A percentile compares a stretch with the other conserved stretches of the same genome.
Conservation (phyloP, 306 rosid genomes). For the Alnus rubra region DNA sequence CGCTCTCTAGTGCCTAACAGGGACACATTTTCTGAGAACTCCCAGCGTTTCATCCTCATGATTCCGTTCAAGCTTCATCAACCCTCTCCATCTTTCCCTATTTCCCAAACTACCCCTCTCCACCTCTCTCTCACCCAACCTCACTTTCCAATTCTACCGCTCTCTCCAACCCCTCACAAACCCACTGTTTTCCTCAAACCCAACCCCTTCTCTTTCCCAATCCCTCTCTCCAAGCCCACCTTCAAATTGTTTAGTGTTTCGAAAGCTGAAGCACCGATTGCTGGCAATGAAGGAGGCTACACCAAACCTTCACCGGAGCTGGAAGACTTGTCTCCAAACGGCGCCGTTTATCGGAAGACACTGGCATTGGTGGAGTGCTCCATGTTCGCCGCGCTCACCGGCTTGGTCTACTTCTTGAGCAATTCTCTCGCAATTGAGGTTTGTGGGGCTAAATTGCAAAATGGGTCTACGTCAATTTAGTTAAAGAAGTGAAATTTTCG, state of each 20-base stretch:
- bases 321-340: slow-evolving; percentile 68
- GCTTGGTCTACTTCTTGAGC: slow-evolving; percentile 93
- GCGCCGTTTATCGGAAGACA: slow-evolving; percentile 69
- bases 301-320: slow-evolving; percentile 32
- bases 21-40: background rate
- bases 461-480: background rate
- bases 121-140: slow-evolving; percentile 29
- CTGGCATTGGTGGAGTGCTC: slow-evolving; percentile 95
- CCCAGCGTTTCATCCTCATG: slow-evolving; percentile 46
- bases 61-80: slow-evolving; percentile 52
- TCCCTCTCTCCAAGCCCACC: slow-evolving; percentile 23
- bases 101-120: slow-evolving; percentile 43
- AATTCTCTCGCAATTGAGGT: slow-evolving; percentile 92
- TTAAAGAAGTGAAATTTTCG: background rate
- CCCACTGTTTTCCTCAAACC: slow-evolving; percentile 22
- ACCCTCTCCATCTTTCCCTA: slow-evolving; percentile 23
- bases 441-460: slow-evolving; percentile 18
- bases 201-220: slow-evolving; percentile 14
- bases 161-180: slow-evolving; percentile 20
- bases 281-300: slow-evolving; percentile 33
- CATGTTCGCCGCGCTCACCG: slow-evolving; percentile 95
- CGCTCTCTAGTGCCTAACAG: background rate
- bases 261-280: slow-evolving; percentile 25
- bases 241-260: slow-evolving; percentile 45
- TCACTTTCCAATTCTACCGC: slow-evolving; percentile 8